Evolutionary conservation across 495 filamentous ascomycete genomes (phyloP).

Genomic region (Penicillium argentinense): DNA sequence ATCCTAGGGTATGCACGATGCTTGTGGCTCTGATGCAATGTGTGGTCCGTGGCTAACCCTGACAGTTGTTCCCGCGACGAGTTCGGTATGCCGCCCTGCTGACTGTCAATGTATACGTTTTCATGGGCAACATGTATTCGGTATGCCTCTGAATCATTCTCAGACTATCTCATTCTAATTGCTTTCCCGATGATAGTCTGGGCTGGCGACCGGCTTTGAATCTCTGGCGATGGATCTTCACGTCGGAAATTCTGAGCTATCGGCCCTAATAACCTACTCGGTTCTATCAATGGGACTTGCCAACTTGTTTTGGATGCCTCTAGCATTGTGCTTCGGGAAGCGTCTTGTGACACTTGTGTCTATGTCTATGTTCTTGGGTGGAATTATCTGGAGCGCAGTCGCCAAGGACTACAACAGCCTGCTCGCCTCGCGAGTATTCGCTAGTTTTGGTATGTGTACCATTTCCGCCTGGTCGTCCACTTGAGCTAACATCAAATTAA

Average conservation of each 20-base stretch:
- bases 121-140: slow-evolving; percentile 42
- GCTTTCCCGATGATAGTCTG: slow-evolving; percentile 15
- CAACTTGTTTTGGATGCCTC: slow-evolving; percentile 50
- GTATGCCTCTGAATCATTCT: slow-evolving; percentile 10
- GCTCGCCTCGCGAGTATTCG: slow-evolving; percentile 30
- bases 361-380: slow-evolving; percentile 35
- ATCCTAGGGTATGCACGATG: slow-evolving; percentile 11
- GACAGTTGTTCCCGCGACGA: slow-evolving; percentile 25
- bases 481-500: background rate
- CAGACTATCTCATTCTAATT: too few species aligned
- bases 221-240: slow-evolving; percentile 30
- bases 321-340: slow-evolving; percentile 50
- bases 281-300: slow-evolving; percentile 38
- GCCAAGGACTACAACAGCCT: slow-evolving; percentile 30
- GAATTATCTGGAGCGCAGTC: slow-evolving; percentile 36
- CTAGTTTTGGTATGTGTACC: slow-evolving; percentile 27
- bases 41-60: slow-evolving; percentile 1
- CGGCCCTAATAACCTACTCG: slow-evolving; percentile 33
- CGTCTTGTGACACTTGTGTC: slow-evolving; percentile 46
- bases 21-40: background rate
- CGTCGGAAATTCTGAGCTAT: slow-evolving; percentile 21
- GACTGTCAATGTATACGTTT: slow-evolving; percentile 38
- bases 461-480: background rate
- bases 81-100: slow-evolving; percentile 35
- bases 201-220: slow-evolving; percentile 37